These are phyloP conservation scores for Entamoeba invadens DNA, from an alignment of 208 protist genomes.

Conservation along the genomic window DNA sequence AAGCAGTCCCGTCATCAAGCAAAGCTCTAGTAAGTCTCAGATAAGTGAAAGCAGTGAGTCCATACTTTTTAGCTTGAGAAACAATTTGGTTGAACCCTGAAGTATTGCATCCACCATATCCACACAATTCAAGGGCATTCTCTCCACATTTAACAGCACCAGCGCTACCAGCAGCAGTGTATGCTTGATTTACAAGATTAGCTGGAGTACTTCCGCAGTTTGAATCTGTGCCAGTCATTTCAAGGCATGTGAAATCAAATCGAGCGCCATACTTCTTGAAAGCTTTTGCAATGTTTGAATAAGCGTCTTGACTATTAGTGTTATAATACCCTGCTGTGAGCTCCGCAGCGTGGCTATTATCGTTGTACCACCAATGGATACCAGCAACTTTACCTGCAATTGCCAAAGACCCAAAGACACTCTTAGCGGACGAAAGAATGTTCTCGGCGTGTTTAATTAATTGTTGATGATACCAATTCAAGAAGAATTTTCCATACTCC, in stretches of 20 bases:
- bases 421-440: conserved; percentile 25
- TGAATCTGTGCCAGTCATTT: conserved; percentile 30
- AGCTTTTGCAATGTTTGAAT: conserved; percentile 14
- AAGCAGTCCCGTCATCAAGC: not conserved
- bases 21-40: not conserved
- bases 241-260: conserved; percentile 42
- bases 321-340: conserved; percentile 51
- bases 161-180: not conserved
- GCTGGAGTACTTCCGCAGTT: not conserved
- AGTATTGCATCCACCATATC: not conserved
- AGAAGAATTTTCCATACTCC: conserved; percentile 45
- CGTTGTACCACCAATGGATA: conserved; percentile 51
- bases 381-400: conserved; percentile 46
- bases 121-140: not conserved
- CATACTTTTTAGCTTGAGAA: not conserved
- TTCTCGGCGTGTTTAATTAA: conserved; percentile 36
- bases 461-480: conserved; percentile 36
- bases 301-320: conserved; percentile 28
- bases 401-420: not conserved
- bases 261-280: conserved; percentile 15
- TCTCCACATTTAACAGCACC: not conserved
- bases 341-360: conserved; percentile 44
- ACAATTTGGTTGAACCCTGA: not conserved
- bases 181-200: not conserved
- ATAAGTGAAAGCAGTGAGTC: not conserved